Percentiles rank a stretch among this genome's conserved stretches.
Conservation (phyloP, 1,139 yeast genomes). For the Yamadazyma aaseri region DNA sequence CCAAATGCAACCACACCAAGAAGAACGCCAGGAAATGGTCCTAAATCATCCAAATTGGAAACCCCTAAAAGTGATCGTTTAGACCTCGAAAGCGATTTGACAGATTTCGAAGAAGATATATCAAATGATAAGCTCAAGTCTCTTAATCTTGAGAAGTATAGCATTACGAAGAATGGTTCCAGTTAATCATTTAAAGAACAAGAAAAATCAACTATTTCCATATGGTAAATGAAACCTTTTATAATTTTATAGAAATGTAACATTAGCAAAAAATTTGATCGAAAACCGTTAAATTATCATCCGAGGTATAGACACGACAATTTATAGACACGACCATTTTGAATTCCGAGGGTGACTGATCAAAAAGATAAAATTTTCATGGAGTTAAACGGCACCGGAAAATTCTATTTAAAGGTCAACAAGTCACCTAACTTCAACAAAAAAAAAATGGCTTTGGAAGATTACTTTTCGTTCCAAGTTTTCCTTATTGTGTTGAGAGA, state of each 20-base stretch:
- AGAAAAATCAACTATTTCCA: too few relatives aligned
- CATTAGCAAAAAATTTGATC: too few relatives aligned
- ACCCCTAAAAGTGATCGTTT: conserved; percentile 6
- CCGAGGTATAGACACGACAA: too few relatives aligned
- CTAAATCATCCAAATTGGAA: neutral
- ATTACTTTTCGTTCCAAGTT: conserved; percentile 45
- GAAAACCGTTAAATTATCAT: too few relatives aligned
- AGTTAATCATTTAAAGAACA: too few relatives aligned
- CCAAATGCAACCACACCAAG: neutral
- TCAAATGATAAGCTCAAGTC: conserved; percentile 14
- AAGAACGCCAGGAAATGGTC: neutral
- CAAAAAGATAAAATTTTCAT: conserved; percentile 9
- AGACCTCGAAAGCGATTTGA: conserved; percentile 20
- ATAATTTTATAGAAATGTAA: too few relatives aligned
- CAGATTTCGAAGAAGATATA: conserved; percentile 30
- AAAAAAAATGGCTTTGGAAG: conserved; percentile 24
- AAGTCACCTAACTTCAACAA: neutral
- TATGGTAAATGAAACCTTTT: too few relatives aligned
- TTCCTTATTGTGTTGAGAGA: conserved; percentile 47
- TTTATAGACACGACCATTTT: too few relatives aligned
- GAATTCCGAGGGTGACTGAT: conserved; percentile 5
- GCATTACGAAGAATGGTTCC: too few relatives aligned
- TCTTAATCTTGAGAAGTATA: conserved; percentile 14
- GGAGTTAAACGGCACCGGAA: conserved; percentile 2
- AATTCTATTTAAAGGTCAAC: neutral